Conservation (phyloP, 192 early-diverging fungal genomes). For the Diversispora epigaea region DNA sequence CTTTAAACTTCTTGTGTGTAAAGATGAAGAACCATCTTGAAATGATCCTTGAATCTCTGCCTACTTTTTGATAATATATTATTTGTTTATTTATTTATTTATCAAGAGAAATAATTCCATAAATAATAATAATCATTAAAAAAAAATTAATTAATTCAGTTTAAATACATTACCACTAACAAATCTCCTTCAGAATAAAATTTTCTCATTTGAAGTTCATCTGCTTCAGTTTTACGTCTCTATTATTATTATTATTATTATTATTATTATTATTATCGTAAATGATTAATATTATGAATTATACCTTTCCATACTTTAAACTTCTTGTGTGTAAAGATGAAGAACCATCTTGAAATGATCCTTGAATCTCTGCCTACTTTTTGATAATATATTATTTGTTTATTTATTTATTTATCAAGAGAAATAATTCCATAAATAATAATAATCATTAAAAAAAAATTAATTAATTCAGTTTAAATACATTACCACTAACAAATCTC, state of each 20-base stretch:
- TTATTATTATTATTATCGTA: no score
- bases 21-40: constrained; percentile 78
- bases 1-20: constrained; percentile 88
- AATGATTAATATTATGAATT: neutral
- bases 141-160: neutral
- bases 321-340: constrained; percentile 87
- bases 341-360: constrained; percentile 84
- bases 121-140: neutral
- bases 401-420: neutral
- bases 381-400: neutral
- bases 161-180: constrained; percentile 63
- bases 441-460: neutral
- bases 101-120: neutral
- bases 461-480: neutral
- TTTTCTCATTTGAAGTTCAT: constrained; percentile 94
- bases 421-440: neutral
- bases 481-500: constrained; percentile 84
- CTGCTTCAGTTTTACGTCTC: constrained; percentile 91
- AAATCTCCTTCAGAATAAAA: constrained; percentile 95
- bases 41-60: constrained; percentile 86
- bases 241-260: constrained; percentile 27
- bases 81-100: neutral
- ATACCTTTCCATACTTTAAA: constrained; percentile 85
- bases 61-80: constrained; percentile 27
- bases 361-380: constrained; percentile 74